These are phyloP conservation scores for Monosporascus sp. DNA, from an alignment of 2,329 filamentous ascomycete genomes.

Conservation along the genomic window DNA sequence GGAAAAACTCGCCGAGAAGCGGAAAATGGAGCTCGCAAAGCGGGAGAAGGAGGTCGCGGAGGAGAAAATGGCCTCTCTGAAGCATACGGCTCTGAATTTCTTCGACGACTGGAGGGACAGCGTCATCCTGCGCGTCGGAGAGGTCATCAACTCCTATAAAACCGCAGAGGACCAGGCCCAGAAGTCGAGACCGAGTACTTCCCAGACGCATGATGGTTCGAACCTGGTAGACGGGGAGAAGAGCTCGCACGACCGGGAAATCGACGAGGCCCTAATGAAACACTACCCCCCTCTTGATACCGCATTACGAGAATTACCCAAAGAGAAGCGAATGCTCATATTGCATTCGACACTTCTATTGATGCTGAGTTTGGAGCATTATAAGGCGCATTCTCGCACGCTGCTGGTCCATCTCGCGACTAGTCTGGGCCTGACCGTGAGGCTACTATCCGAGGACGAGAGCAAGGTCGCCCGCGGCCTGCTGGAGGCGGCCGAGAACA, in stretches of 20 bases:
- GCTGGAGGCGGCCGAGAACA: constrained; percentile 62
- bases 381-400: constrained; percentile 67
- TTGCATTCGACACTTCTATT: constrained; percentile 69
- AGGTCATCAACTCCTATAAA: constrained; percentile 21
- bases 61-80: constrained; percentile 19
- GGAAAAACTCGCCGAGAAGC: constrained; percentile 12
- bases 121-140: constrained; percentile 23
- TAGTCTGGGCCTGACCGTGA: constrained; percentile 63
- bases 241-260: constrained; percentile 33
- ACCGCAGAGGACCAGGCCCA: constrained; percentile 13
- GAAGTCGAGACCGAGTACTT: constrained; percentile 11
- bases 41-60: constrained; percentile 20
- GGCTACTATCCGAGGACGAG: constrained; percentile 65
- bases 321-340: constrained; percentile 59
- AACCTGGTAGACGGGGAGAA: constrained; percentile 7
- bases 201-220: not conserved
- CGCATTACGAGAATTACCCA: constrained; percentile 51
- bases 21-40: constrained; percentile 14
- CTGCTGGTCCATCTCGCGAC: constrained; percentile 66
- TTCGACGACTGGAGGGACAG: constrained; percentile 26
- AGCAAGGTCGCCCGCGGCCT: constrained; percentile 69
- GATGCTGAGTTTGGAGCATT: constrained; percentile 70
- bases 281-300: constrained; percentile 60
- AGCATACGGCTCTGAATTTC: constrained; percentile 19
- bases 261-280: constrained; percentile 42